Evolutionary conservation across 805 yeast genomes (phyloP).

Genomic region (Jamesozyma rosinii): DNA sequence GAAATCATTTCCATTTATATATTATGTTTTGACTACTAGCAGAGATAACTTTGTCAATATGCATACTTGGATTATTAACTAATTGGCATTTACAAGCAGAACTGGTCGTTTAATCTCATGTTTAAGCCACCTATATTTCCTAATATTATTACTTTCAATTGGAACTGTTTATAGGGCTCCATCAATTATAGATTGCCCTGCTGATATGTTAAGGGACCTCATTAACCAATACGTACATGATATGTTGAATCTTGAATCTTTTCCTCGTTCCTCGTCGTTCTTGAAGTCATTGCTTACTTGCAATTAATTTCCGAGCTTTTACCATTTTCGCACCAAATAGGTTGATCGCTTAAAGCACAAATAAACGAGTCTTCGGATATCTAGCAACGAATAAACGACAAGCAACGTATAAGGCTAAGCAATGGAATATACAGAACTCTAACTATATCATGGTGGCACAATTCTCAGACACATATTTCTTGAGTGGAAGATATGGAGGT

Average conservation of each 20-base stretch:
- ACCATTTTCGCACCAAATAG: too few relatives aligned
- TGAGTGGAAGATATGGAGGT: too few relatives aligned
- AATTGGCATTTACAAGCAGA: not conserved
- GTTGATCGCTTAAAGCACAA: too few relatives aligned
- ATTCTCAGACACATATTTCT: too few relatives aligned
- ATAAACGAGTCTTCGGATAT: too few relatives aligned
- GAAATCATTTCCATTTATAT: not conserved
- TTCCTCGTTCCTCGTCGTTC: not conserved
- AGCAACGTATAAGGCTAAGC: too few relatives aligned
- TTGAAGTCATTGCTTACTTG: too few relatives aligned
- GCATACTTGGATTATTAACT: not conserved
- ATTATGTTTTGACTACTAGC: not conserved
- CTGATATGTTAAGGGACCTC: not conserved
- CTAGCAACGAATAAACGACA: too few relatives aligned
- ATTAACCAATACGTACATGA: not conserved
- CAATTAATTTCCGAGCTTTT: too few relatives aligned
- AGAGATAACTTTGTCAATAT: not conserved
- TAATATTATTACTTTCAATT: not conserved
- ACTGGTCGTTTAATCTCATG: not conserved
- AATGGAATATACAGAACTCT: too few relatives aligned
- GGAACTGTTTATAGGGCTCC: not conserved
- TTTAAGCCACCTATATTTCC: not conserved
- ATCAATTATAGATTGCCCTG: not conserved
- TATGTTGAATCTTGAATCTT: not conserved
- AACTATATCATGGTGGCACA: too few relatives aligned